phyloP scores from a whole-genome alignment of 139 green algal species.

The Helicosporidium sp. region DNA sequence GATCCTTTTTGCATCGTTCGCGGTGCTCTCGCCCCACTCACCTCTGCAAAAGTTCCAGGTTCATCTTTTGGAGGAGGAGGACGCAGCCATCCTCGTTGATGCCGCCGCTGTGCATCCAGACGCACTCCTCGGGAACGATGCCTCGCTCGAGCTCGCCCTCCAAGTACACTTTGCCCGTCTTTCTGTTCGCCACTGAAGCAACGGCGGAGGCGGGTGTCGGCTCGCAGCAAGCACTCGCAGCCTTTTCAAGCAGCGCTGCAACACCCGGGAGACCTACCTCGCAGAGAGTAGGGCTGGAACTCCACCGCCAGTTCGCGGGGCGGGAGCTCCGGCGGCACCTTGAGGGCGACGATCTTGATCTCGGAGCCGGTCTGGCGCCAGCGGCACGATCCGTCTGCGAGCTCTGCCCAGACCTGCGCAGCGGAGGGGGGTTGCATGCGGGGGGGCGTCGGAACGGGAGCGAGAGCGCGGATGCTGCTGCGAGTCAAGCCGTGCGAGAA shows the following conservation, averaged over 20 bases:
- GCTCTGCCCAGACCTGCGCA: conserved; percentile 38
- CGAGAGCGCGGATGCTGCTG: too few species aligned
- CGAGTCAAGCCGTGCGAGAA: too few species aligned
- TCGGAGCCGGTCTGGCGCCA: conserved; percentile 48
- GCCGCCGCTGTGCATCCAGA: conserved; percentile 33
- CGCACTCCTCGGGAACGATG: conserved; percentile 39
- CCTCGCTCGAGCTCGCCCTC: conserved; percentile 37
- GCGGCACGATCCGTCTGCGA: conserved; percentile 33
- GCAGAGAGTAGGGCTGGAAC: conserved; percentile 21
- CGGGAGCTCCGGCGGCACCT: conserved; percentile 13
- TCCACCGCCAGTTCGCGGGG: conserved; percentile 15
- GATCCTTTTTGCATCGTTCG: too few species aligned
- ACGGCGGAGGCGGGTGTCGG: not conserved
- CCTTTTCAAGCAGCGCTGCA: too few species aligned
- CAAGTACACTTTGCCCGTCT: conserved; percentile 30
- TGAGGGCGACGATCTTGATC: conserved; percentile 33
- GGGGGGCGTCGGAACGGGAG: too few species aligned
- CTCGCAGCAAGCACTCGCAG: too few species aligned
- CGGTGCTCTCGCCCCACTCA: too few species aligned
- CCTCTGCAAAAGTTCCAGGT: conserved; percentile 50
- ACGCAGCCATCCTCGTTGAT: conserved; percentile 29
- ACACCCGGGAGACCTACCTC: too few species aligned
- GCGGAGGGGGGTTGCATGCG: too few species aligned
- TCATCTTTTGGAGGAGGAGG: conserved; percentile 54
- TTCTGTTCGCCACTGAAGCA: conserved; percentile 9